A percentile compares a stretch with the other conserved stretches of the same genome.
Evolutionary conservation across 139 green algal species (phyloP).

Genomic region (Tetradesmus lagerheimii): DNA sequence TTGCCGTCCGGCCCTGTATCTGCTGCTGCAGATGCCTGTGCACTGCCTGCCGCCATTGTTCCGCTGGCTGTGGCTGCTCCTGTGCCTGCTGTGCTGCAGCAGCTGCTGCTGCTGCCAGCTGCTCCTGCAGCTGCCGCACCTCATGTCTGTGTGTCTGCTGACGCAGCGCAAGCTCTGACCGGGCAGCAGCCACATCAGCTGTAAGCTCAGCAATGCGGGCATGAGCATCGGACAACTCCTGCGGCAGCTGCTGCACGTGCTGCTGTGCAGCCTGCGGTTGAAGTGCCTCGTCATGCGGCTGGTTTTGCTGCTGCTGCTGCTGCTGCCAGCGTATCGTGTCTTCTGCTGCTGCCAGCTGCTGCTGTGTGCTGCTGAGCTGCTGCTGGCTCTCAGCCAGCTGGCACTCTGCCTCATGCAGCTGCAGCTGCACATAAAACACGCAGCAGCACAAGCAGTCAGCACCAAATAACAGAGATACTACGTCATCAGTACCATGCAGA

Average conservation of each 20-base stretch:
- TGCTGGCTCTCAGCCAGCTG: not conserved
- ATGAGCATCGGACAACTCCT: not conserved
- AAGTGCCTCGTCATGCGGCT: not conserved
- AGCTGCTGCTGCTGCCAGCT: not conserved
- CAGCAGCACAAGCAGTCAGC: not conserved
- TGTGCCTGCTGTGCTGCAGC: not conserved
- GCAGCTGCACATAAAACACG: not conserved
- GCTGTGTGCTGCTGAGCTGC: not conserved
- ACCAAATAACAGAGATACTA: not conserved
- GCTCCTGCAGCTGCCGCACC: not conserved
- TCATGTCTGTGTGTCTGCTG: not conserved
- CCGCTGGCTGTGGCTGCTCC: not conserved
- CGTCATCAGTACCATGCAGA: too few relatives aligned
- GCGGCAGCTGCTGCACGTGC: conserved; percentile 14
- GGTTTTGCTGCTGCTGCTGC: not conserved
- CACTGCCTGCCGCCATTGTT: not conserved
- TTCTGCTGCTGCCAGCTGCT: conserved; percentile 24
- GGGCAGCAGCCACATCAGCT: not conserved
- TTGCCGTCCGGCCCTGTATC: too few relatives aligned
- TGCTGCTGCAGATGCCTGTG: not conserved
- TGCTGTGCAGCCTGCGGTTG: too few relatives aligned
- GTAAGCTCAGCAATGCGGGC: not conserved
- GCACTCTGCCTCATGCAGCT: not conserved
- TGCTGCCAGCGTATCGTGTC: not conserved
- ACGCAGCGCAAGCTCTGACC: not conserved